Percentiles rank a stretch among this genome's conserved stretches.
Evolutionary conservation across 306 rosid genomes (phyloP).

Genomic region (Lathyrus aphaca): DNA sequence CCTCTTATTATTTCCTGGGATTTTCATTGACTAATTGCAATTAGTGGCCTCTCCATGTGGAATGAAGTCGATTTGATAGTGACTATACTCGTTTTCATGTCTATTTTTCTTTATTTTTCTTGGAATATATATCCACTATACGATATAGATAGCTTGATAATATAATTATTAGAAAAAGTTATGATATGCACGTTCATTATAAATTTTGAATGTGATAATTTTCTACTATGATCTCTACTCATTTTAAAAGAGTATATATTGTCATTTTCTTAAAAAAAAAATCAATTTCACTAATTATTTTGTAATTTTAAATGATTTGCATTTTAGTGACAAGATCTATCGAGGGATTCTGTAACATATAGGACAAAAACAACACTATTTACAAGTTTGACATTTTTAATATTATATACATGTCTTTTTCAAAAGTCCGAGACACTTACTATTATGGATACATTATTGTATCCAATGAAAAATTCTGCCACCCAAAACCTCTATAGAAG

Average conservation of each 20-base stretch:
- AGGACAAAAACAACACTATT: no score
- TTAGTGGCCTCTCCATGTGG: background rate
- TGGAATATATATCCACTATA: background rate
- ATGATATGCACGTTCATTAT: constrained; percentile 1
- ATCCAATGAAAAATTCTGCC: no score
- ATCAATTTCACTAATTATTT: no score
- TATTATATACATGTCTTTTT: no score
- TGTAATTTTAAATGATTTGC: no score
- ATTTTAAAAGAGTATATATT: background rate
- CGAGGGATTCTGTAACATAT: no score
- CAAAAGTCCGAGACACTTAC: no score
- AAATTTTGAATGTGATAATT: background rate
- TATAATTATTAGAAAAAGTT: background rate
- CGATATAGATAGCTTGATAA: background rate
- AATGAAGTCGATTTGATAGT: background rate
- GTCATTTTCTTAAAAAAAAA: no score
- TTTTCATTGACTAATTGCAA: constrained; percentile 40
- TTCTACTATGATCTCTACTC: background rate
- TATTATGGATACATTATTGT: no score
- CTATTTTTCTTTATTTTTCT: background rate
- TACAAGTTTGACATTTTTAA: no score
- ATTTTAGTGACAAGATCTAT: no score
- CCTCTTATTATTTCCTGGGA: constrained; percentile 15
- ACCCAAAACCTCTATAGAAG: no score
- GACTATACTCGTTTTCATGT: background rate